These are phyloP conservation scores for Eucalyptus erythrocorys DNA, from an alignment of 345 rosid genomes.

Conservation along the genomic window DNA sequence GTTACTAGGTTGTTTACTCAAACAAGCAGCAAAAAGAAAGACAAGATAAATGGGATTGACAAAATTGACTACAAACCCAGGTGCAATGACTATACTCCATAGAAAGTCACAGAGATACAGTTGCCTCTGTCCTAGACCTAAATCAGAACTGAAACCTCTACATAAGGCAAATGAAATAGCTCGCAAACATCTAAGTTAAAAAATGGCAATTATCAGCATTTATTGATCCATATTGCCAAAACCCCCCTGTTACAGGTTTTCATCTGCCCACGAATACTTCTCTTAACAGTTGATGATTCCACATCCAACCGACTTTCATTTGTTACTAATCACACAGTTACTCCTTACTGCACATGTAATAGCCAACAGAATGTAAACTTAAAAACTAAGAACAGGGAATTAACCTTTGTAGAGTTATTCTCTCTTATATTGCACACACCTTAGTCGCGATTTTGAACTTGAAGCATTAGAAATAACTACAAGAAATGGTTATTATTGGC, in stretches of 20 bases:
- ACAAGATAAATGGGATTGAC: not conserved
- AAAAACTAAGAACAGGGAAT: not conserved
- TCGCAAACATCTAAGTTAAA: not conserved
- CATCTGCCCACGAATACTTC: not conserved
- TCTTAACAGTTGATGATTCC: not conserved
- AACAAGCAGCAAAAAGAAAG: not conserved
- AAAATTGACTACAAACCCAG: not conserved
- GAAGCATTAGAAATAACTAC: not conserved
- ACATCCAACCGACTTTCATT: not conserved
- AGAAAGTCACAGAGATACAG: not conserved
- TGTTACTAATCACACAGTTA: not conserved
- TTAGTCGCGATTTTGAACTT: not conserved
- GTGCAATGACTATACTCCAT: not conserved
- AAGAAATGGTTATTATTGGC: not conserved
- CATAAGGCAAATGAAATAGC: not conserved
- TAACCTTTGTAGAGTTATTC: not conserved
- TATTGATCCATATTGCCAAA: not conserved
- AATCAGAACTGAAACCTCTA: not conserved
- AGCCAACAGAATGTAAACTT: not conserved
- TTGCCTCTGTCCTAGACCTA: not conserved
- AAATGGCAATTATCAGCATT: not conserved
- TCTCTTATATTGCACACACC: not conserved
- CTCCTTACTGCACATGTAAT: not conserved
- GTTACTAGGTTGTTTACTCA: not conserved
- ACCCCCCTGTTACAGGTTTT: not conserved